A percentile compares a stretch with the other conserved stretches of the same genome.
Conservation (phyloP, 495 filamentous ascomycete genomes). For the Jackrogersella multiformis region DNA sequence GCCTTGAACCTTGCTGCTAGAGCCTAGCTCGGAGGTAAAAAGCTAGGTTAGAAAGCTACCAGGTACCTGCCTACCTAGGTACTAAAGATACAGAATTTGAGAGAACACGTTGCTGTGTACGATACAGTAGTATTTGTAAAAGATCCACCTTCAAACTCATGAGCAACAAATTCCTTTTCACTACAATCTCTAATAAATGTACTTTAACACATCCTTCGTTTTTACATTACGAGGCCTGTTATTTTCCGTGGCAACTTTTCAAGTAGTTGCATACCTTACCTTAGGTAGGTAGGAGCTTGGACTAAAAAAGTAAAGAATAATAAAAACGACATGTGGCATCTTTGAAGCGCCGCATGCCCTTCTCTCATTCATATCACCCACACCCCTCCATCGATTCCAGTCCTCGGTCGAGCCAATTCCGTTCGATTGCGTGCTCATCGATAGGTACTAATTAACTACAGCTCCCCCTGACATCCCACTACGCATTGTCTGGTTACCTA, state of each 20-base stretch:
- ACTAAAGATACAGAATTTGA: constrained; percentile 21
- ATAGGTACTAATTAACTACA: constrained; percentile 21
- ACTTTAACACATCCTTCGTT: constrained; percentile 26
- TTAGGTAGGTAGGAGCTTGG: background rate
- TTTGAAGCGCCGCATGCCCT: constrained; percentile 31
- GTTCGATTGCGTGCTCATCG: constrained; percentile 20
- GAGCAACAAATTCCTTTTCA: constrained; percentile 36
- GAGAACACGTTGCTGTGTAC: constrained; percentile 47
- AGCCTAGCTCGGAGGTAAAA: too few species aligned
- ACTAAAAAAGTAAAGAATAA: background rate
- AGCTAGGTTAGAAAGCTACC: too few species aligned
- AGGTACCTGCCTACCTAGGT: background rate
- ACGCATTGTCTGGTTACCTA: constrained; percentile 16
- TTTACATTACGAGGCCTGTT: constrained; percentile 4
- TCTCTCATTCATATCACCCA: constrained; percentile 15
- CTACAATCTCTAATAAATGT: constrained; percentile 18
- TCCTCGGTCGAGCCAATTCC: constrained; percentile 11
- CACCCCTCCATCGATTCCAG: constrained; percentile 20
- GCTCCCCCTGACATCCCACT: constrained; percentile 3
- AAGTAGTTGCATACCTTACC: too few species aligned
- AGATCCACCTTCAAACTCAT: constrained; percentile 33
- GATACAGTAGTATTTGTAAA: constrained; percentile 2
- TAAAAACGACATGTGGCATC: constrained; percentile 51
- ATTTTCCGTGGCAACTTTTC: constrained; percentile 29
- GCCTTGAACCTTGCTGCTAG: too few species aligned